Base-by-base conservation (phyloP, 306 rosid species). In the Inga laurina region DNA sequence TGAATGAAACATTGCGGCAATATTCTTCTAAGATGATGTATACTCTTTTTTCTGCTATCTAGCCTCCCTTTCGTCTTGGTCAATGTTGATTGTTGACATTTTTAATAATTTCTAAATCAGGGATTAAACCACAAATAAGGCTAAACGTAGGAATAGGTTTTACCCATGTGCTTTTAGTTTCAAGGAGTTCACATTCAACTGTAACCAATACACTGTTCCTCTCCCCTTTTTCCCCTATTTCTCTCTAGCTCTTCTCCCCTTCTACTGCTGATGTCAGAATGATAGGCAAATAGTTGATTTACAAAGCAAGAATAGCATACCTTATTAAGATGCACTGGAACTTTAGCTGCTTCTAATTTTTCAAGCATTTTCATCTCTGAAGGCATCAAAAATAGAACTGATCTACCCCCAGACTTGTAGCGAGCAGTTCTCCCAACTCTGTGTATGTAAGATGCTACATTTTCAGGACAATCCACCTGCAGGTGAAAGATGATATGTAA, bases 391-490 rank as follows among this genome's bases (percentile, higher is more conserved):
- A 96, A 94, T 79, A 96, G 84, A 81, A 93, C 91, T 62, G 99
- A 91, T 83, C 82, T 86, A 85, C 99, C 99, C 79, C 69, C 86
- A 78, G 97, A 92, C 37, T 88, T 86, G 80, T 91, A 91, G 35
- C 97, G 98, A 56, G 98, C 99, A 72, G 99, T 96, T 59, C 99
- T 97, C 9, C 99, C 99, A 87, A 94, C 99, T 91, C 98, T 90
- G 73, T 96, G 98, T 82, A 96, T 94, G 89, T 96, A 96, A 62
- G 97, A 82, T 77, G 91, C 94, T 66, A 91, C 95, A 85, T 91
- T 87, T 66, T 93, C 98, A 22, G 99, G 98, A 85, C 99, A 96
- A 87, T 93, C 99, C 72, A 90, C 92, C 99, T 96, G 76, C 74
- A 87, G 10, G 81, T 62, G 74, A 9, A 79, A 54, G 57, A 39